These are phyloP conservation scores for Talaromyces trachyspermus DNA, from an alignment of 495 filamentous ascomycete genomes.

Conservation along the genomic window DNA sequence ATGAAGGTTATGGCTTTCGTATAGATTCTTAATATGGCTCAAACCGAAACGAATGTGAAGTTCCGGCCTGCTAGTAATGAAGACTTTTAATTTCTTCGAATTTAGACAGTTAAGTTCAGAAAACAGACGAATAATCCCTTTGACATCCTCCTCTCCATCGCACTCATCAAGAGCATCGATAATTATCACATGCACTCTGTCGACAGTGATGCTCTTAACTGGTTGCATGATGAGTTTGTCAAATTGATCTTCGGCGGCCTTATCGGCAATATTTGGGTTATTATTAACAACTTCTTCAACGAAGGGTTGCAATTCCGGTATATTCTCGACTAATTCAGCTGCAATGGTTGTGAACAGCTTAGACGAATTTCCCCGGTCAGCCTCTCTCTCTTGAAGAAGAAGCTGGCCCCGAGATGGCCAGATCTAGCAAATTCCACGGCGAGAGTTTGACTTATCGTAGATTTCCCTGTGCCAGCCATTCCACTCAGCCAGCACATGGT, in stretches of 20 bases:
- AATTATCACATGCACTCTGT: constrained; percentile 18
- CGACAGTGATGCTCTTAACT: constrained; percentile 7
- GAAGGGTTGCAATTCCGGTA: constrained; percentile 14
- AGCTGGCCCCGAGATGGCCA: constrained; percentile 17
- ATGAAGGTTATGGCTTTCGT: too few species aligned
- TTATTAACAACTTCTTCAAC: constrained; percentile 25
- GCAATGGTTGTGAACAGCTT: constrained; percentile 36
- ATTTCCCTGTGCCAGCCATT: constrained; percentile 26
- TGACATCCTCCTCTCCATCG: constrained; percentile 25
- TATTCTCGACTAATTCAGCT: constrained; percentile 20
- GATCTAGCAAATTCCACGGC: neutral
- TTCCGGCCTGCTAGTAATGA: too few species aligned
- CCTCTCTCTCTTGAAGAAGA: constrained; percentile 40
- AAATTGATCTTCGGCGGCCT: constrained; percentile 31
- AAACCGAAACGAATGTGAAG: too few species aligned
- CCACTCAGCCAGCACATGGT: constrained; percentile 29
- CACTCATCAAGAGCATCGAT: constrained; percentile 43
- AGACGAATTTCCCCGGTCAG: constrained; percentile 25
- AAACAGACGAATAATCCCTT: constrained; percentile 24
- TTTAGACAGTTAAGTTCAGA: too few species aligned
- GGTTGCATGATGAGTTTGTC: constrained; percentile 32
- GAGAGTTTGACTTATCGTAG: constrained; percentile 18
- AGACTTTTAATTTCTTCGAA: too few species aligned
- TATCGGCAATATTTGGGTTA: constrained; percentile 19
- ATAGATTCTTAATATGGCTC: too few species aligned